Evolutionary conservation across 2,329 filamentous ascomycete species (phyloP), one percentile per base, ranked within the genome.

Genomic region (Diplodia scrobiculata): DNA sequence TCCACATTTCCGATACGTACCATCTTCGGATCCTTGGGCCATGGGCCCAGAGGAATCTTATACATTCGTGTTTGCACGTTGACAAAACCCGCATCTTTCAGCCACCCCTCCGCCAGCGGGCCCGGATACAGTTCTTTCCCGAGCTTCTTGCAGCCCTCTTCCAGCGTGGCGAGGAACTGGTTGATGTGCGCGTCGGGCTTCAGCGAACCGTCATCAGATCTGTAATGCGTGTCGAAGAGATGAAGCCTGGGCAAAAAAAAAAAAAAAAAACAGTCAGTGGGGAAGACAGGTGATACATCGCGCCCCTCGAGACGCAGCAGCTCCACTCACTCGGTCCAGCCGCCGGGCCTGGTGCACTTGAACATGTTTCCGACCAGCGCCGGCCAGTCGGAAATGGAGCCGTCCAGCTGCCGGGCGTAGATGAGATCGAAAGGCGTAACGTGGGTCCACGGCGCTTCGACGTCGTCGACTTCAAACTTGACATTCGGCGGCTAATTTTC

Each of bases 401-500:
- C 81, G 69, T 79, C 71, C 79, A 85, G 77, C 78, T 83, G 70
- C 72, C 82, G 71, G 75, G 81, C 70, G 81, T 83, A 79, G 80
- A 88, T 82, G 68, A 84, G 81, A 72, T 89, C 86, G 71, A 85
- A 87, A 19, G 77, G 75, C 29, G 80, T 74, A 3, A 79, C 74
- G 58, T 84, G 84, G 34, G 79, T 73, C 86, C 87, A 89, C 9
- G 82, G 77, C 48, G 83, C 80, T 69, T 88, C 85, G 63, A 83
- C 82, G 71, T 89, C 86, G 70, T 89, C 87, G 14, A 89, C 81
- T 67, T 87, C 79, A 75, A 88, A 88, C 11, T 79, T 80, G n/a
- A 86, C 80, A 71, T 89, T 89, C 11, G 84, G 80, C 14, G 86
- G 87, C 55, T 60, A 36, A 1, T 32, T 32, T 32, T 32, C 4